Percentiles rank a stretch among this genome's conserved stretches.
Evolutionary conservation across 2,329 filamentous ascomycete genomes (phyloP).

Genomic region (Leptographium wingfieldii): DNA sequence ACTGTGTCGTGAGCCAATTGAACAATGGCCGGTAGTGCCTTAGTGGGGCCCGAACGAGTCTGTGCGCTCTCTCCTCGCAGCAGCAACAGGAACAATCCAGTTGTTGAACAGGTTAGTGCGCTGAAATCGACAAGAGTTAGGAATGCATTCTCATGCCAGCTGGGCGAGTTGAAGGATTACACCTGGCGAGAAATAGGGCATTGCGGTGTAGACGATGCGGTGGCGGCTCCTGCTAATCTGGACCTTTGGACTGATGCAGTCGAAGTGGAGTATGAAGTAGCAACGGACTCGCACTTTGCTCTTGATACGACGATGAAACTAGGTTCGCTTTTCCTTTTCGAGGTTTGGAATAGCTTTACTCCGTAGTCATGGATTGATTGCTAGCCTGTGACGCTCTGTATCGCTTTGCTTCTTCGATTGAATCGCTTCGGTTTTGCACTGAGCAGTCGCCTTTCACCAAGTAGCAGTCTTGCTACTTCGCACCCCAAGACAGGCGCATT

Average conservation of each 20-base stretch:
- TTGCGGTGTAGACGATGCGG: too few species aligned
- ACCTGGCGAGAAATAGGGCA: too few species aligned
- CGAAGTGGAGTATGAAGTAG: background rate
- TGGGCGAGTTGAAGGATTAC: too few species aligned
- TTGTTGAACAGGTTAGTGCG: background rate
- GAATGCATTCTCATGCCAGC: too few species aligned
- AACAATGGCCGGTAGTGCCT: background rate
- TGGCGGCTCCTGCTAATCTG: too few species aligned
- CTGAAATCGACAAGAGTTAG: too few species aligned
- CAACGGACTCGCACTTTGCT: background rate
- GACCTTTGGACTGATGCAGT: background rate
- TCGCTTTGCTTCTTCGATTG: background rate
- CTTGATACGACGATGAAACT: background rate
- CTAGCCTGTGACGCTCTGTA: background rate
- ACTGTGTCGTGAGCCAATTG: background rate
- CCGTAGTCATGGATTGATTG: too few species aligned
- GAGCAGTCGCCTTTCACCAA: too few species aligned
- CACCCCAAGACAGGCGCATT: too few species aligned
- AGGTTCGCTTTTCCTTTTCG: background rate
- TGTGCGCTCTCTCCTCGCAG: background rate
- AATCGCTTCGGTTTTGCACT: too few species aligned
- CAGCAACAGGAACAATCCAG: background rate
- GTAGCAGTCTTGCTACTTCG: too few species aligned
- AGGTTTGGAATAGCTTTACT: too few species aligned
- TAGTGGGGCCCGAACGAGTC: background rate